Evolutionary conservation across 495 filamentous ascomycete genomes (phyloP).

Genomic region (Delitschia confertaspora): DNA sequence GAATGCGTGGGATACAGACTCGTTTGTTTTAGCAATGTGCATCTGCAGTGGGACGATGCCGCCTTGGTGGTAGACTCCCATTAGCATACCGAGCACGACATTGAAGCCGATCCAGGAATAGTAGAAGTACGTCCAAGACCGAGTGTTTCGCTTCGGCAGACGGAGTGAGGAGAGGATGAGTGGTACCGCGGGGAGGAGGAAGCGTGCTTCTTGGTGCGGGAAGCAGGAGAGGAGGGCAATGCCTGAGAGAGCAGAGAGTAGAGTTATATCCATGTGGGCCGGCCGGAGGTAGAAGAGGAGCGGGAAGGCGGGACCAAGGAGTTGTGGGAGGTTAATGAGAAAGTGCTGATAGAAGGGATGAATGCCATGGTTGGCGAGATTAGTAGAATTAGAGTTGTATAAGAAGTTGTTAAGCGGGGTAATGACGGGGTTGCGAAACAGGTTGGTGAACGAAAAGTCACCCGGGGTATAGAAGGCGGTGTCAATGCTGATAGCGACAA

Average conservation of each 20-base stretch:
- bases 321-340: slow-evolving; percentile 73
- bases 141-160: slow-evolving; percentile 46
- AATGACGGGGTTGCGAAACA: slow-evolving; percentile 55
- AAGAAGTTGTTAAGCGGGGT: slow-evolving; percentile 86
- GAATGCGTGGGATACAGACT: slow-evolving; percentile 56
- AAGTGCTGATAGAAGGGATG: slow-evolving; percentile 90
- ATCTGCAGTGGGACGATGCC: slow-evolving; percentile 78
- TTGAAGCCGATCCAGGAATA: slow-evolving; percentile 87
- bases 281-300: slow-evolving; percentile 51
- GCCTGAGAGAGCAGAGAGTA: slow-evolving; percentile 74
- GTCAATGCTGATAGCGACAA: slow-evolving; percentile 68
- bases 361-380: slow-evolving; percentile 81
- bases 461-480: slow-evolving; percentile 65
- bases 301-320: slow-evolving; percentile 77
- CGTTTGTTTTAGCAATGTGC: slow-evolving; percentile 32
- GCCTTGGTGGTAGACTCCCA: slow-evolving; percentile 92
- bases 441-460: slow-evolving; percentile 46
- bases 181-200: slow-evolving; percentile 79
- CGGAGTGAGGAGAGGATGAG: slow-evolving; percentile 77
- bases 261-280: slow-evolving; percentile 44
- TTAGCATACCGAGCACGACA: slow-evolving; percentile 61
- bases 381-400: slow-evolving; percentile 69
- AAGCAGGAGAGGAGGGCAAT: slow-evolving; percentile 72
- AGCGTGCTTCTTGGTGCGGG: slow-evolving; percentile 90
- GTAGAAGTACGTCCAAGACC: slow-evolving; percentile 53